Base-by-base conservation (phyloP, 805 yeast genomes). In the Suhomyces faveliae region DNA sequence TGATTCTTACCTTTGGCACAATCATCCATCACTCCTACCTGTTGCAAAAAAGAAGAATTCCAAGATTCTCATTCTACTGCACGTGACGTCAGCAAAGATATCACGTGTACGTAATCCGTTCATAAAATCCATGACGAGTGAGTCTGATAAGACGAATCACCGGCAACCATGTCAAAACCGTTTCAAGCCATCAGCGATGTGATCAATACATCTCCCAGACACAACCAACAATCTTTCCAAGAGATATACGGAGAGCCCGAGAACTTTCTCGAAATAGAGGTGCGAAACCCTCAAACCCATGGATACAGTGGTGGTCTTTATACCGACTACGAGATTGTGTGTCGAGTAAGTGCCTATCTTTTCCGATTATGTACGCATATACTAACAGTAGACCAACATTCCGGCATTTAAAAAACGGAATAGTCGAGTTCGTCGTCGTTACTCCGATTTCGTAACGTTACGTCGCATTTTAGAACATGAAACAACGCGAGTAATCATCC, bases 211-310 rank as follows among this genome's bases (percentile, higher is more conserved):
- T 54, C 67, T 29, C 49, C 64, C 33, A 78, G 71, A 55, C 77
- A 74, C 44, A 67, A 66, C 43, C 65, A 58, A 50, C 92, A 86
- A 64, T 77, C 89, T 3, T 84, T 84, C 63, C 87, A 81, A 53
- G 96, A 89, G 58, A 77, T 87, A 38, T 94, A 94, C 61, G 96
- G 95, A 0, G 96, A 87, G 58, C 98, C 97, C 0, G 98, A 94
- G 66, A 89, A 89, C 68, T 89, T 90, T 60, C 76, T 92, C 35
- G 99, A 92, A 67, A 83, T 94, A 29, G 97, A 91, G 65, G 79
- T 78, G 43, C 73, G 79, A 22, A 84, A 84, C 62, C 95, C 96
- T 9, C 80, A 81, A 52, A 89, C 96, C 0, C 95, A 88, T 58
- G 82, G 80, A 1, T 67, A 70, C 48, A 79, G 85, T 19, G 68